Percentiles rank a stretch among this genome's conserved stretches.
Conservation (phyloP, 2,329 filamentous ascomycete genomes). For the Cladosporium oxysporum region DNA sequence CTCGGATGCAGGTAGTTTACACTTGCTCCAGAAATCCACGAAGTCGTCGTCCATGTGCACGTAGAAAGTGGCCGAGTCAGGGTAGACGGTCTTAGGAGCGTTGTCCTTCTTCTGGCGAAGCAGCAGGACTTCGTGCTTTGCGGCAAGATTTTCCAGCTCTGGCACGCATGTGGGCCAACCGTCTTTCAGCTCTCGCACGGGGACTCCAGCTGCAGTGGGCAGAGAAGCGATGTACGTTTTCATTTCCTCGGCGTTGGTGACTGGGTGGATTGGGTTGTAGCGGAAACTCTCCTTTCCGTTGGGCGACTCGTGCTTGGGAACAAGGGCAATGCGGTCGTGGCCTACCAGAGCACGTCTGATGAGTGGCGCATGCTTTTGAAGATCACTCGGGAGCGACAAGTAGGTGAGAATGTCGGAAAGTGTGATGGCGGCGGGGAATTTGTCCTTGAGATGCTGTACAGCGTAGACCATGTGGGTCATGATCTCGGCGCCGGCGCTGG, state of each 20-base stretch:
- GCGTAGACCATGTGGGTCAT: constrained; percentile 88
- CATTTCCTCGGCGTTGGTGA: constrained; percentile 74
- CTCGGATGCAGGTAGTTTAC: constrained; percentile 68
- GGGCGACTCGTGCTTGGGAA: constrained; percentile 41
- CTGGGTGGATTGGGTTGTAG: constrained; percentile 82
- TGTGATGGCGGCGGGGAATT: constrained; percentile 62
- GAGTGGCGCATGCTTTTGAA: constrained; percentile 49
- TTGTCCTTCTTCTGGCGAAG: constrained; percentile 92
- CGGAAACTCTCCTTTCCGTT: constrained; percentile 68
- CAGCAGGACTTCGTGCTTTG: constrained; percentile 76
- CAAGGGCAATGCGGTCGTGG: constrained; percentile 63
- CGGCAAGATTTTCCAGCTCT: constrained; percentile 75
- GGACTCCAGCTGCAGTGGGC: constrained; percentile 76
- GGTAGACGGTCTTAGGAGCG: constrained; percentile 82
- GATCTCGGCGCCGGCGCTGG: constrained; percentile 66
- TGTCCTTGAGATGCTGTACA: constrained; percentile 76
- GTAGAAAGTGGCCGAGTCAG: constrained; percentile 66
- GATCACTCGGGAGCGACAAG: constrained; percentile 64
- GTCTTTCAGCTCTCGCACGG: constrained; percentile 89
- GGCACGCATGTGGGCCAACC: constrained; percentile 87
- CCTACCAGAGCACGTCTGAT: constrained; percentile 69
- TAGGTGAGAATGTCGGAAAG: constrained; percentile 79
- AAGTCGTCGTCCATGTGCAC: constrained; percentile 77
- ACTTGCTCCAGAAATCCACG: constrained; percentile 77
- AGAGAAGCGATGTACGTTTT: constrained; percentile 79